phyloP scores from a whole-genome alignment of 441 rosid species.

The Pelargonium fulgidum region DNA sequence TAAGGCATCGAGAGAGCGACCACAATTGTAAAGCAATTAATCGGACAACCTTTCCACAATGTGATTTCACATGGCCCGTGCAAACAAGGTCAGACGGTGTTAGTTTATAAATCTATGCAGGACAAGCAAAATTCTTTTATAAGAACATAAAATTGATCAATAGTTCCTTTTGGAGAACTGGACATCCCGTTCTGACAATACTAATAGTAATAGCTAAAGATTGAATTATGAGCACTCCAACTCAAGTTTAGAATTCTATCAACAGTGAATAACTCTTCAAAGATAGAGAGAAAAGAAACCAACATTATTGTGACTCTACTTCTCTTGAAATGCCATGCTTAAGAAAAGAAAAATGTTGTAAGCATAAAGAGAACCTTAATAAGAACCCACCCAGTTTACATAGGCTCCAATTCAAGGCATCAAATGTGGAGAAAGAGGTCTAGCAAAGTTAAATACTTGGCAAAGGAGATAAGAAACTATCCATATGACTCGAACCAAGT shows the following conservation, averaged over 20 bases:
- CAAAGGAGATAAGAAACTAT: background rate
- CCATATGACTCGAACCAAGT: background rate
- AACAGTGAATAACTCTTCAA: background rate
- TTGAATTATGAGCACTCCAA: background rate
- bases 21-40: background rate
- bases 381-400: background rate
- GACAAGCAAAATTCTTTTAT: background rate
- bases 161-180: background rate
- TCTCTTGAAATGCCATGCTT: background rate
- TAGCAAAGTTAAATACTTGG: background rate
- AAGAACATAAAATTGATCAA: background rate
- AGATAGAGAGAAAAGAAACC: background rate
- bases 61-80: background rate
- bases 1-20: background rate
- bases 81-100: background rate
- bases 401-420: background rate
- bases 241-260: background rate
- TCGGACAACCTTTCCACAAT: background rate
- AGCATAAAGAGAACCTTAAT: background rate
- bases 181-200: background rate
- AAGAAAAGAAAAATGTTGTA: background rate
- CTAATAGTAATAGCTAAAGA: background rate
- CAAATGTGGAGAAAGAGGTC: background rate
- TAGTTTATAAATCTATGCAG: background rate
- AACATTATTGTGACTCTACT: background rate